phyloP scores from a whole-genome alignment of 2,329 filamentous ascomycete species.

The Incumbomyces lentus region DNA sequence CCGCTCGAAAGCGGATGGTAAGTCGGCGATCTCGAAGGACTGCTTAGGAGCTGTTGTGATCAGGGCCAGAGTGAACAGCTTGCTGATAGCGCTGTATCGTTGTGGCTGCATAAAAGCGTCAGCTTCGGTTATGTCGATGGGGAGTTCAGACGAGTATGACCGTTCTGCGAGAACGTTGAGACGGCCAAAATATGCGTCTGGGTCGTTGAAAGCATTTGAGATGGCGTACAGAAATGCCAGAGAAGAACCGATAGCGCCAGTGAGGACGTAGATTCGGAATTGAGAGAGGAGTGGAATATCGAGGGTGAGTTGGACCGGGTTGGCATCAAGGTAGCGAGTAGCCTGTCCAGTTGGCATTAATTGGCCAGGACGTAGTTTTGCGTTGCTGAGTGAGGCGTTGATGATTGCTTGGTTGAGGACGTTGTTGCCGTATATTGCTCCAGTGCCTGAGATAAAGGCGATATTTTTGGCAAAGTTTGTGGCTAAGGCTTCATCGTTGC shows the following conservation, averaged over 20 bases:
- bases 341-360: conserved; percentile 58
- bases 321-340: conserved; percentile 65
- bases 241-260: conserved; percentile 49
- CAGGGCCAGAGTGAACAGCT: conserved; percentile 58
- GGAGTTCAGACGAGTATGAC: conserved; percentile 50
- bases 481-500: conserved; percentile 39
- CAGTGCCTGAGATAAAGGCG: conserved; percentile 63
- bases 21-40: conserved; percentile 54
- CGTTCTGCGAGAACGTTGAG: conserved; percentile 48
- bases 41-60: conserved; percentile 57
- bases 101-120: conserved; percentile 59
- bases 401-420: conserved; percentile 43
- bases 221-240: conserved; percentile 51
- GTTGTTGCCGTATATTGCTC: conserved; percentile 56
- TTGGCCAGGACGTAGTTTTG: conserved; percentile 27
- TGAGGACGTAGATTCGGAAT: conserved; percentile 64
- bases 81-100: conserved; percentile 57
- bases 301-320: conserved; percentile 65
- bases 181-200: conserved; percentile 47
- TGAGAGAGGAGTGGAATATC: conserved; percentile 70
- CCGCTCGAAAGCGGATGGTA: conserved; percentile 52
- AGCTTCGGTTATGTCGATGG: conserved; percentile 46
- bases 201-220: conserved; percentile 44
- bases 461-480: conserved; percentile 62
- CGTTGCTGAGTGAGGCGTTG: too few relatives aligned